Evolutionary conservation across 2,329 filamentous ascomycete species (phyloP).

Genomic region (Plectosphaerella plurivora): DNA sequence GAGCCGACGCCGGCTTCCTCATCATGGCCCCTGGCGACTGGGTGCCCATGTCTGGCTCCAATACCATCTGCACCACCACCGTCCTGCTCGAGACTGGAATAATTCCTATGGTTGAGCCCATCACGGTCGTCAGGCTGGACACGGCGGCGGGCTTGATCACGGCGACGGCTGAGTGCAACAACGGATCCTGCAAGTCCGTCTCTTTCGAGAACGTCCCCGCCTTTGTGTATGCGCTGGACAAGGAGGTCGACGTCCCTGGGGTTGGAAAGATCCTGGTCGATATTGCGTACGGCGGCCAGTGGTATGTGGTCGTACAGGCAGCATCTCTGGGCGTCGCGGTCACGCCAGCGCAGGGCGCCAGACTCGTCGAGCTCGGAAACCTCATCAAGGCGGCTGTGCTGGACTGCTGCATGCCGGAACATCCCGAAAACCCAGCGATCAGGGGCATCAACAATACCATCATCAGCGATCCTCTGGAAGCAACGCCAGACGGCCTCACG

Average conservation of each 20-base stretch:
- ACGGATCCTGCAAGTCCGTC: conserved; percentile 36
- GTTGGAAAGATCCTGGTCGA: conserved; percentile 34
- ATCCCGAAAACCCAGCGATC: conserved; percentile 37
- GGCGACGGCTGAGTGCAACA: conserved; percentile 32
- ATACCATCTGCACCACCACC: conserved; percentile 35
- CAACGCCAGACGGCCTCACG: conserved; percentile 15
- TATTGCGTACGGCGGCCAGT: conserved; percentile 42
- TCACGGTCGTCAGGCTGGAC: conserved; percentile 30
- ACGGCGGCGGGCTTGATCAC: conserved; percentile 33
- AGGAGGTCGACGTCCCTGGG: conserved; percentile 31
- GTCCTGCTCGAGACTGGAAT: conserved; percentile 42
- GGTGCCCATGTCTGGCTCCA: conserved; percentile 31
- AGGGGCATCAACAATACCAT: conserved; percentile 32
- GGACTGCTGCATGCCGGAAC: conserved; percentile 27
- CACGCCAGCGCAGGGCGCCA: conserved; percentile 21
- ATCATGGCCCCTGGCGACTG: conserved; percentile 19
- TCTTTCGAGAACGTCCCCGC: conserved; percentile 39
- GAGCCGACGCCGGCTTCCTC: conserved; percentile 36
- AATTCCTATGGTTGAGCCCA: conserved; percentile 33
- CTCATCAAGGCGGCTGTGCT: conserved; percentile 35
- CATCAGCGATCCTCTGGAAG: conserved; percentile 29
- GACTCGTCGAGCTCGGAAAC: conserved; percentile 36
- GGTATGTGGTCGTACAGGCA: conserved; percentile 36
- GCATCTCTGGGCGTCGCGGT: conserved; percentile 28
- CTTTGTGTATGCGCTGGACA: conserved; percentile 34